Evolutionary conservation across 78 protist species (phyloP).

Genomic region (Blattamonas nauphoetae): DNA sequence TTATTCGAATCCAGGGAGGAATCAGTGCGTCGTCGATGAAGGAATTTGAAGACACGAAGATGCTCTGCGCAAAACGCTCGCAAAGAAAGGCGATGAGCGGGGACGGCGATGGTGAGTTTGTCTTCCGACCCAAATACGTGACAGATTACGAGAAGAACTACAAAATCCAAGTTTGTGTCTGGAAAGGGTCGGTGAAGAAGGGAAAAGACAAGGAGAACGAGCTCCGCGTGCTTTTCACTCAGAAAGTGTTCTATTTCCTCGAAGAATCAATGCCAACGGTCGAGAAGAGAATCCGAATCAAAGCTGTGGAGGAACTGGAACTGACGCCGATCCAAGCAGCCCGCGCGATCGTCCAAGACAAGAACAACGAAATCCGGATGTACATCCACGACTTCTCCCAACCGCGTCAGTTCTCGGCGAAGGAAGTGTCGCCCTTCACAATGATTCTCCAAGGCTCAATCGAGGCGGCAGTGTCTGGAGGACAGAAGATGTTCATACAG

Average conservation of each 20-base stretch:
- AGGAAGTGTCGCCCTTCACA: neutral
- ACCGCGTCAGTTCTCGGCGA: neutral
- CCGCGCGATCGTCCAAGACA: neutral
- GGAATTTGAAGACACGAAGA: neutral
- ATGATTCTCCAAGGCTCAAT: neutral
- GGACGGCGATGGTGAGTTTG: neutral
- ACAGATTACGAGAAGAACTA: neutral
- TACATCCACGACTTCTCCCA: neutral
- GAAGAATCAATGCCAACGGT: neutral
- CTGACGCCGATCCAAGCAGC: neutral
- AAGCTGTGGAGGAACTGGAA: neutral
- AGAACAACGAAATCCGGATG: neutral
- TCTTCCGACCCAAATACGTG: neutral
- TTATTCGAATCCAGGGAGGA: neutral
- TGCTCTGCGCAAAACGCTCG: neutral
- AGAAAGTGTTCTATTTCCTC: neutral
- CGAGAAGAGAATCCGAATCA: neutral
- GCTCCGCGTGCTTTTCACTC: neutral
- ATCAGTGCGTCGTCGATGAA: neutral
- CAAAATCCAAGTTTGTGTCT: neutral
- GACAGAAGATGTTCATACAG: neutral
- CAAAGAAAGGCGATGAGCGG: neutral
- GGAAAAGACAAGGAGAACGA: neutral
- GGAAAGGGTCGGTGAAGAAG: neutral
- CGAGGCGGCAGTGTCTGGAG: neutral